phyloP scores from a whole-genome alignment of 2,329 filamentous ascomycete species.

The Microsporum audouinii region DNA sequence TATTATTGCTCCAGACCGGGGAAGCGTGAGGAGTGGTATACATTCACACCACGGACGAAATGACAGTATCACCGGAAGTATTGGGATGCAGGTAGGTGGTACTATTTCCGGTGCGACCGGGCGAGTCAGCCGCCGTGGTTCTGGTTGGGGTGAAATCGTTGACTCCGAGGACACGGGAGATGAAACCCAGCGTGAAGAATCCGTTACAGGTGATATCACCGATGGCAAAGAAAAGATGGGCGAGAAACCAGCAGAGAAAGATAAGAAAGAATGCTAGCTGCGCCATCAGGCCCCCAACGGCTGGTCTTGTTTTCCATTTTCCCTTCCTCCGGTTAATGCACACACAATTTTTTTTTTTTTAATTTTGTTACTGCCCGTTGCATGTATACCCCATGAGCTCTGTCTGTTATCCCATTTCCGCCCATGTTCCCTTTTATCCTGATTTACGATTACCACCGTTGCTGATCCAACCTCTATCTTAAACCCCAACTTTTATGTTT shows the following conservation, averaged over 20 bases:
- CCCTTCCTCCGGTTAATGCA: background rate
- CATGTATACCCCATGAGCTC: slow-evolving; percentile 1
- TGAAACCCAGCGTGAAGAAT: slow-evolving; percentile 6
- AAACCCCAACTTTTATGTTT: background rate
- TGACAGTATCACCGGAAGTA: slow-evolving; percentile 71
- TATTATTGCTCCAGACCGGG: slow-evolving; percentile 59
- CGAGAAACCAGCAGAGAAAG: background rate
- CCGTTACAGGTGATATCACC: background rate
- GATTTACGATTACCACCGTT: background rate
- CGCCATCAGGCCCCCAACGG: background rate
- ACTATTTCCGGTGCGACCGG: slow-evolving; percentile 27
- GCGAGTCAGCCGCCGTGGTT: slow-evolving; percentile 33
- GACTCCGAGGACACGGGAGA: slow-evolving; percentile 26
- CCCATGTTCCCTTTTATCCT: background rate
- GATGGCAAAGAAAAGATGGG: background rate
- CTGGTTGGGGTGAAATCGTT: slow-evolving; percentile 36
- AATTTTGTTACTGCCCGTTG: background rate
- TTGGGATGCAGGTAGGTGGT: slow-evolving; percentile 52
- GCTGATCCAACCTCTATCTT: background rate
- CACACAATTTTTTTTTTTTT: background rate
- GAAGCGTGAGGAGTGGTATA: slow-evolving; percentile 63
- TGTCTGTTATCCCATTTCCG: background rate
- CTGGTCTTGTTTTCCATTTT: background rate
- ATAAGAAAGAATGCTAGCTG: background rate
- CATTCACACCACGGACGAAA: slow-evolving; percentile 55